Base-by-base conservation (phyloP, 2,329 filamentous ascomycete genomes). In the Fusarium verrucosum region DNA sequence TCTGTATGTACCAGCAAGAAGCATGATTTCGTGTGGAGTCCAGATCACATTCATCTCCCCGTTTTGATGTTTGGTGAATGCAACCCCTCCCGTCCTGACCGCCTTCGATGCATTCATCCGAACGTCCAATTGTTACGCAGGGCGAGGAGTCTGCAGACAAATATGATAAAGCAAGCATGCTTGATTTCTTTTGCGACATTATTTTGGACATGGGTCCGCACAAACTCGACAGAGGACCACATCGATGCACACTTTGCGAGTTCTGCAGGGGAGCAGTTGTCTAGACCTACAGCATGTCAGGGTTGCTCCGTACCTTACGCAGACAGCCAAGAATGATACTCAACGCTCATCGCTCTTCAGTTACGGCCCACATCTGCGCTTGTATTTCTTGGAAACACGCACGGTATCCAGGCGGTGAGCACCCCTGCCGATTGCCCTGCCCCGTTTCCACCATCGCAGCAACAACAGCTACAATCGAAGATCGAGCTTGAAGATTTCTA, bases 101-200 rank as follows among this genome's bases (percentile, higher is more conserved):
- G 68, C 68, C 68, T 70, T 53, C 59, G 41, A 58, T 47, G 35
- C 57, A 68, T 53, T 61, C 56, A 52, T 58, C 68, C 64, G 62
- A 70, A 62, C 56, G 49, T 65, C 64, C 60, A 67, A 65, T 62
- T 63, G 57, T 52, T 66, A 54, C 62, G 46, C 60, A 60, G 50
- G 54, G 66, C 40, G 51, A 69, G 62, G 51, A 69, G 62, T 49
- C 50, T 58, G 51, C 47, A 65, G 61, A 68, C 57, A 58, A 58
- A 60, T 41, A 51, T 60, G 62, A 66, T 66, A 59, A 59, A 62
- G 45, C 62, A 66, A 62, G 49, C 58, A 60, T 66, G 62, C 33
- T 47, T 58, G 66, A 36, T 59, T 65, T 66, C 66, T 54, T 58
- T 62, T 71, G 67, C 58, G 65, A 69, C 61, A 69, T 70, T 62